These are phyloP conservation scores for Gracilaria domingensis DNA, from an alignment of 23 red algal species.

Conservation along the genomic window DNA sequence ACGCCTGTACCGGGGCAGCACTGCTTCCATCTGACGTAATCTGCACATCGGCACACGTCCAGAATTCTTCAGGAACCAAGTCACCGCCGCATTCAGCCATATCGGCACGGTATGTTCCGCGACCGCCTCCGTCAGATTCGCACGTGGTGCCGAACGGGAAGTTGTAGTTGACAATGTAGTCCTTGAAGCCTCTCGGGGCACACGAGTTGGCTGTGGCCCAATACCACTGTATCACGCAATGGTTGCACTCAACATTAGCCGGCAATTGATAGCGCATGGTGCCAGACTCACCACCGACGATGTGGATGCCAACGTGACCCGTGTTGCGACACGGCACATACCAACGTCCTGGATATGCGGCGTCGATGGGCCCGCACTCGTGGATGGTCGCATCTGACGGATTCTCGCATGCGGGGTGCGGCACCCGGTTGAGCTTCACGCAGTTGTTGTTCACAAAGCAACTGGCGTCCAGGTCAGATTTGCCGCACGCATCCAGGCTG, in stretches of 20 bases:
- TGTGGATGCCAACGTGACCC: conserved; percentile 60
- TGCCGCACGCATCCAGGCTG: conserved; percentile 52
- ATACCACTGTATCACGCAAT: conserved; percentile 71
- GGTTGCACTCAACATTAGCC: conserved; percentile 27
- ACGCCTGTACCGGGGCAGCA: conserved; percentile 15
- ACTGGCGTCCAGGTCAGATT: conserved; percentile 23
- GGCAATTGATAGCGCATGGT: conserved; percentile 77
- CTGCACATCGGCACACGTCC: conserved; percentile 69
- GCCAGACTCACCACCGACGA: conserved; percentile 62
- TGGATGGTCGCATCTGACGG: conserved; percentile 22
- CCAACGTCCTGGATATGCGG: conserved; percentile 61
- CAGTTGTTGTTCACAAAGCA: conserved; percentile 62
- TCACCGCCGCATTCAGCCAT: conserved; percentile 53
- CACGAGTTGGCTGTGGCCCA: conserved; percentile 80
- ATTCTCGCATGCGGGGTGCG: conserved; percentile 55
- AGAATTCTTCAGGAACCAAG: conserved; percentile 72
- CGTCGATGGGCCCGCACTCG: conserved; percentile 81
- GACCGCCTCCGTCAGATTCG: conserved; percentile 53
- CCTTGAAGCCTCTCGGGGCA: conserved; percentile 59
- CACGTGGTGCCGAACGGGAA: conserved; percentile 69
- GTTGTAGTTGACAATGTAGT: conserved; percentile 59
- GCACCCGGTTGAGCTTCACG: conserved; percentile 54
- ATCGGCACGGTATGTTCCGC: conserved; percentile 40
- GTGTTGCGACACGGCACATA: conserved; percentile 75
- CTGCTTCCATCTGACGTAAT: conserved; percentile 45